A percentile compares a stretch with the other conserved stretches of the same genome.
Evolutionary conservation across 805 yeast species (phyloP).

Genomic region (Metschnikowia baotianmanensis): DNA sequence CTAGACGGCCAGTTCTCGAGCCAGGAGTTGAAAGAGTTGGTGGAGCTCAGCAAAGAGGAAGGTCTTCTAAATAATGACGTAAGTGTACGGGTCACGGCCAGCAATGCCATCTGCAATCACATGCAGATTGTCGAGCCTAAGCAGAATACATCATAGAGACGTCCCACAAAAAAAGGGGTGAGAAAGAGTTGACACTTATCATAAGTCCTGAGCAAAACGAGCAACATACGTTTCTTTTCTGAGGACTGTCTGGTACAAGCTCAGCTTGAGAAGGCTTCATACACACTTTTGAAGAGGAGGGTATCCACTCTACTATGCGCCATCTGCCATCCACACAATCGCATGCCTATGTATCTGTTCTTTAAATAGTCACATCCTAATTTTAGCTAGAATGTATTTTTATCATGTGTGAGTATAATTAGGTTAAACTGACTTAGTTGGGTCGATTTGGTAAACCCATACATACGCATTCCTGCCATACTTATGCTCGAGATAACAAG

Average conservation of each 20-base stretch:
- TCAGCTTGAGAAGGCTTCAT: not conserved
- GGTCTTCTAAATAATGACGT: slow-evolving; percentile 28
- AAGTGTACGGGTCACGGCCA: slow-evolving; percentile 25
- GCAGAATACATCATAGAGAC: not conserved
- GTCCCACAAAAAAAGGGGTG: not conserved
- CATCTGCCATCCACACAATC: too few relatives aligned
- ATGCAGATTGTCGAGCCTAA: slow-evolving; percentile 25
- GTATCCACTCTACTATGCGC: too few relatives aligned
- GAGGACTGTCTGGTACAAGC: too few relatives aligned
- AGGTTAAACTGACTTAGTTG: not conserved
- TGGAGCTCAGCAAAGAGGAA: slow-evolving; percentile 30
- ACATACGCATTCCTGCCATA: too few relatives aligned
- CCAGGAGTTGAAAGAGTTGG: slow-evolving; percentile 29
- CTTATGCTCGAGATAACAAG: too few relatives aligned
- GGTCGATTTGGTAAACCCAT: too few relatives aligned
- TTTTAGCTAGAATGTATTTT: not conserved
- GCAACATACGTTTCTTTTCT: too few relatives aligned
- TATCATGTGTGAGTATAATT: not conserved
- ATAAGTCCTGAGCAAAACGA: too few relatives aligned
- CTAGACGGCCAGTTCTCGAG: slow-evolving; percentile 42
- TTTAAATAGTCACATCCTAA: not conserved
- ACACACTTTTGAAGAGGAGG: not conserved
- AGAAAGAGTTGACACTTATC: not conserved
- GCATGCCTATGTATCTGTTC: too few relatives aligned
- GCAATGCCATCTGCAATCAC: slow-evolving; percentile 29